These are phyloP conservation scores for Halophytophthora polymorphica DNA, from an alignment of 352 stramenopile genomes.

Conservation along the genomic window DNA sequence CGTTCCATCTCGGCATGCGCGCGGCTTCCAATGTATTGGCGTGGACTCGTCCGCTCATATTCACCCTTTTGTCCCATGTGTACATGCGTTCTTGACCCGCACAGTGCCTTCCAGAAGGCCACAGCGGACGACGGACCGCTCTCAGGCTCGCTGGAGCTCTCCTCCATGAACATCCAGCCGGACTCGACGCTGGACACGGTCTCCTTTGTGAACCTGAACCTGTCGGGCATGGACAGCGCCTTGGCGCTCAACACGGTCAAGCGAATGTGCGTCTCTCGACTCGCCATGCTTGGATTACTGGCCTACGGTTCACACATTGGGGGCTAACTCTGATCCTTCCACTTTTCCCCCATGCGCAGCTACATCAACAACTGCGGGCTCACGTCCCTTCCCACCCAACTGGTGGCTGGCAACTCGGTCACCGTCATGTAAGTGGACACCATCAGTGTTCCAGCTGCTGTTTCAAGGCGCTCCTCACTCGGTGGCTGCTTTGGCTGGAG, in stretches of 20 bases:
- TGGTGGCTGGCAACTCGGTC: constrained; percentile 42
- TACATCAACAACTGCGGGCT: constrained; percentile 71
- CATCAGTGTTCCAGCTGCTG: not conserved
- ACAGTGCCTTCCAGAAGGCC: constrained; percentile 44
- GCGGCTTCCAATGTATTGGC: not conserved
- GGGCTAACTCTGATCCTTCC: constrained; percentile 6
- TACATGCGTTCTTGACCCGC: not conserved
- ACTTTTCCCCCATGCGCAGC: no score
- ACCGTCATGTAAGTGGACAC: constrained; percentile 35
- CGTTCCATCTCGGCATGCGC: constrained; percentile 1
- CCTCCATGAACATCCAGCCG: constrained; percentile 68
- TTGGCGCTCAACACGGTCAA: constrained; percentile 48
- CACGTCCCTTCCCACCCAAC: constrained; percentile 48
- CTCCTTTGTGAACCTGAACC: constrained; percentile 41
- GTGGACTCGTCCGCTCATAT: not conserved
- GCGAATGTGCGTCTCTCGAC: constrained; percentile 37
- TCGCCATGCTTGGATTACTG: not conserved
- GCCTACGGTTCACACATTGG: no score
- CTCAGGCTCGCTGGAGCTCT: constrained; percentile 40
- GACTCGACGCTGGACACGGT: constrained; percentile 39
- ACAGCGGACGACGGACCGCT: constrained; percentile 31
- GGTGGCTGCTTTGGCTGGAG: not conserved
- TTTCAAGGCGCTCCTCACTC: no score
- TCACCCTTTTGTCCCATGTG: not conserved
- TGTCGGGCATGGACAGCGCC: constrained; percentile 47